Evolutionary conservation across 768 basidiomycete genomes (phyloP).

Genomic region (Tricholomella constricta): DNA sequence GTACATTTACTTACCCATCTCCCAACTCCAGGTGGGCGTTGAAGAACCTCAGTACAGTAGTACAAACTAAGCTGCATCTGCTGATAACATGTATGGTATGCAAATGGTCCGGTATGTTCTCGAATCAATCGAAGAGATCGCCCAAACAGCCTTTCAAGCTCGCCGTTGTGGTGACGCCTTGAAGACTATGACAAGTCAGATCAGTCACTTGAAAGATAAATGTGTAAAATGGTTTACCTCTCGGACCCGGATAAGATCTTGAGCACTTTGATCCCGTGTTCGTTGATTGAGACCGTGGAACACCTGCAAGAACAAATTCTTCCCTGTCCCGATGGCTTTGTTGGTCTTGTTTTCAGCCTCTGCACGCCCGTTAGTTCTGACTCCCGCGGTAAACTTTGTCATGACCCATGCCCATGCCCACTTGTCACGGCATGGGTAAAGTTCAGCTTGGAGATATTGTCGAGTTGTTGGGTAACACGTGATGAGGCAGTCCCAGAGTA

Average conservation of each 20-base stretch:
- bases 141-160: constrained; percentile 26
- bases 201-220: constrained; percentile 14
- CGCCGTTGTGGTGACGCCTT: constrained; percentile 22
- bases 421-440: constrained; percentile 29
- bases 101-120: constrained; percentile 29
- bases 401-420: constrained; percentile 38
- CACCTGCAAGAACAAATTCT: constrained; percentile 19
- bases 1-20: constrained; percentile 27
- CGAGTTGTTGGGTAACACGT: constrained; percentile 18
- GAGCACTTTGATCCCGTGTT: constrained; percentile 13
- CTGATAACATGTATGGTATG: constrained; percentile 25
- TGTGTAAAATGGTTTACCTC: constrained; percentile 14
- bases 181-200: constrained; percentile 21
- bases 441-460: constrained; percentile 26
- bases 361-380: constrained; percentile 33
- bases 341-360: constrained; percentile 27
- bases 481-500: constrained; percentile 19
- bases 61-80: constrained; percentile 33
- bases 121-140: constrained; percentile 21
- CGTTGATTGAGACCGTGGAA: constrained; percentile 23
- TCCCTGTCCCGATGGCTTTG: constrained; percentile 18
- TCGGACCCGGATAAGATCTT: constrained; percentile 15
- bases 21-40: constrained; percentile 20
- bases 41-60: constrained; percentile 25
- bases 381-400: constrained; percentile 32